Base-by-base conservation (phyloP, 352 stramenopile species). In the Phytophthora nicotianae region DNA sequence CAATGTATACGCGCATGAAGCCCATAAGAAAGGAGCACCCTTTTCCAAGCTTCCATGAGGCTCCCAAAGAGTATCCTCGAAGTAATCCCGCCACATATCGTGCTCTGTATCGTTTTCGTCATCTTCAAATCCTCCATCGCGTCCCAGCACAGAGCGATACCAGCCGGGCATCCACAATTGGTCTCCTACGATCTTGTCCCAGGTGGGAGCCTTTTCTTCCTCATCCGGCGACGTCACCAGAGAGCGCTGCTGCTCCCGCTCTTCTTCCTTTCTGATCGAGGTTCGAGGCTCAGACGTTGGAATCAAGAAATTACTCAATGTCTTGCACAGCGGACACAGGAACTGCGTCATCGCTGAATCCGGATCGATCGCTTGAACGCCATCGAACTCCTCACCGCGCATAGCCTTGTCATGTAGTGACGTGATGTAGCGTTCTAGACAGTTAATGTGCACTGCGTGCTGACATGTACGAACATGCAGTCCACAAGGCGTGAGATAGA, bases 311-410 rank as follows among this genome's bases (percentile, higher is more conserved):
- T 98, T 98, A 62, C 87, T 95, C 26, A 98, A 58, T 7, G 79
- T 95, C 73, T 98, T 98, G 70, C 92, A 98, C 47, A 98, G 55
- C 8, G 92, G 92, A 54, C 92, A 98, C 43, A 98, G 60, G 23
- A 97, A 98, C 63, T 98, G 88, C 5, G 83, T 96, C 88, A 96
- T 96, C 9, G 83, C 78, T 37, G 88, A 92, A 59, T 96, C 88
- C 8, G 83, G 83, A 63, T 96, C 88, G 37, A 96, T 94, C 4
- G 88, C 88, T 66, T 96, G 88, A 54, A 93, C 84, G 9, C 88
- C 88, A 59, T 96, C 88, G 66, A 95, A 96, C 40, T 96, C 88
- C 63, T 96, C 88, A 26, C 88, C 88, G 40, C 86, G 88, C 58
- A 92, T 92, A 3, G 88, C 88, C 50, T 96, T 96, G 40, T 96